Evolutionary conservation across 257 asterid species (phyloP).

Genomic region (Pogostemon cablin): DNA sequence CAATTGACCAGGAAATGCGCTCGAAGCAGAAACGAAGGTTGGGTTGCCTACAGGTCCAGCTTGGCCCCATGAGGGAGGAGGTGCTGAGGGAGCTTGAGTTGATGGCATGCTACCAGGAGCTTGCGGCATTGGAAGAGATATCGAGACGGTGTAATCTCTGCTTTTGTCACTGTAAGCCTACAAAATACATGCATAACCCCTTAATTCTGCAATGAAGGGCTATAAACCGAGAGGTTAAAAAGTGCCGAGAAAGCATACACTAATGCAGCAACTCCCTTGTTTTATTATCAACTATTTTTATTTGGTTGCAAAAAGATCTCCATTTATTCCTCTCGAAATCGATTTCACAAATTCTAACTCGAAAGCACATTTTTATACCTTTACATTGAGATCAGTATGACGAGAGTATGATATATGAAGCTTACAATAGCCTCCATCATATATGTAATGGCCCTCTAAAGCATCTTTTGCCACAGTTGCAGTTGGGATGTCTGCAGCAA

Average conservation of each 20-base stretch:
- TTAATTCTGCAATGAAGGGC: constrained; percentile 24
- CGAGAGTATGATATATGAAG: constrained; percentile 96
- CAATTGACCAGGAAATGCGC: constrained; percentile 49
- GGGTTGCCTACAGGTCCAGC: constrained; percentile 38
- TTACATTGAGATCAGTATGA: constrained; percentile 93
- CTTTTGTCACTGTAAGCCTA: constrained; percentile 88
- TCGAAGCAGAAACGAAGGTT: constrained; percentile 40
- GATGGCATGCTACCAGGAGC: constrained; percentile 34
- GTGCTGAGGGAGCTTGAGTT: constrained; percentile 41
- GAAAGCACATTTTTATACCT: constrained; percentile 65
- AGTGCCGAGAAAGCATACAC: constrained; percentile 39
- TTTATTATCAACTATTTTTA: constrained; percentile 5
- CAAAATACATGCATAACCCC: constrained; percentile 10
- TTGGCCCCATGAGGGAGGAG: constrained; percentile 55
- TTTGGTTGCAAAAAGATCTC: constrained; percentile 30
- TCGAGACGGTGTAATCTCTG: constrained; percentile 73
- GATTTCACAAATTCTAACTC: constrained; percentile 34
- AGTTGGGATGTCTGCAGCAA: constrained; percentile 59
- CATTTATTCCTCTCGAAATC: constrained; percentile 21
- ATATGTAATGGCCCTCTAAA: constrained; percentile 90
- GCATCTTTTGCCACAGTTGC: constrained; percentile 78
- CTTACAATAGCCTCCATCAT: constrained; percentile 99
- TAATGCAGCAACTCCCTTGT: constrained; percentile 29
- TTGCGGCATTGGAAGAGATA: constrained; percentile 57
- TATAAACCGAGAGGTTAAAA: constrained; percentile 16